phyloP scores from a whole-genome alignment of 2,329 filamentous ascomycete species.

The Colletotrichum sp. region DNA sequence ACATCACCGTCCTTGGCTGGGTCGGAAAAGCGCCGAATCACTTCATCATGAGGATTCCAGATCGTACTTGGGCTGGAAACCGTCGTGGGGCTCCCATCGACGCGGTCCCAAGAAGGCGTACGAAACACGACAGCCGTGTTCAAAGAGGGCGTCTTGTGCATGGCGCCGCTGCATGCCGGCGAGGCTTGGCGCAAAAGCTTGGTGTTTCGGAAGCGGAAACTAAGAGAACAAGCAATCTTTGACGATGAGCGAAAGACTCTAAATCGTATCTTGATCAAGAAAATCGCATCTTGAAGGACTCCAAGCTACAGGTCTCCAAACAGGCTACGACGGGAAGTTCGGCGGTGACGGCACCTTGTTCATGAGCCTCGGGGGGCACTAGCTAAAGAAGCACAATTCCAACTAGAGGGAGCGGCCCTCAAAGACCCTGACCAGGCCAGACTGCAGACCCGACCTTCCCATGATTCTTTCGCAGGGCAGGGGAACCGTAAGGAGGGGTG shows the following conservation, averaged over 20 bases:
- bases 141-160: neutral
- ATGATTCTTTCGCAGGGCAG: neutral
- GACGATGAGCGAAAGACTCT: neutral
- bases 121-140: constrained; percentile 14
- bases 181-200: neutral
- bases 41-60: constrained; percentile 16
- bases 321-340: neutral
- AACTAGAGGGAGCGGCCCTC: neutral
- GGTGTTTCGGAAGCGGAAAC: neutral
- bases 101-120: constrained; percentile 4
- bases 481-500: neutral
- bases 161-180: constrained; percentile 15
- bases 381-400: neutral
- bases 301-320: neutral
- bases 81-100: constrained; percentile 12
- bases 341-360: neutral
- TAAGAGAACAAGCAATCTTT: neutral
- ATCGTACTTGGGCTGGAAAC: neutral
- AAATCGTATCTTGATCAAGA: neutral
- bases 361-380: neutral
- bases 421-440: neutral
- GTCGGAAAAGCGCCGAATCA: constrained; percentile 28
- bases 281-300: neutral
- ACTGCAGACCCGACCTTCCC: neutral
- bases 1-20: constrained; percentile 20